Evolutionary conservation across 2,329 filamentous ascomycete genomes (phyloP), one percentile per base, ranked within the genome.

Genomic region (Paecilomyces fulvus): DNA sequence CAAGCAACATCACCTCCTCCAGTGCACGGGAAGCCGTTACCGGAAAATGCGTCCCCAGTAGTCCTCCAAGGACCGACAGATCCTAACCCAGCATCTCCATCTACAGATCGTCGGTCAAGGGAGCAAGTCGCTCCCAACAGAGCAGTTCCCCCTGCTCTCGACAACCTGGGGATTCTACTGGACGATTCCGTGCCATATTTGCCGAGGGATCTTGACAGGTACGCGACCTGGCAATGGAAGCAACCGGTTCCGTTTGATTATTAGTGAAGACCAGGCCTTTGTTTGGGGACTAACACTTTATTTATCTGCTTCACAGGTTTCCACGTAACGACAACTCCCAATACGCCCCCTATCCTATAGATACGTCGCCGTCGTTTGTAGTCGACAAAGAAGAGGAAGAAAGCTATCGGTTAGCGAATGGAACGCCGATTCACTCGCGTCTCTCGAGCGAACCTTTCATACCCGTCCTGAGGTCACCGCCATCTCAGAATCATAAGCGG

Each of bases 391-490:
- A 60, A 54, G 60, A 64, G 53, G 63, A 64, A 57, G 63, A 69
- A 57, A 61, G 66, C 60, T 60, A 64, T 43, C 59, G 68, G 54
- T 67, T 71, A 59, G 64, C 67, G 69, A 69, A 72, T 74, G 71
- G 64, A 61, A 70, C 64, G 49, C 66, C 67, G 12, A 58, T 73
- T 52, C 72, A 75, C 60, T 70, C 63, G 58, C 73, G 73, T 65
- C 69, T 76, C 58, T 68, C 71, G 59, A 76, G 72, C 64, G 73
- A 76, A 64, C 73, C 74, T 23, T 69, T 74, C 58, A 71, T 75
- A 76, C 83, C 53, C 80, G 85, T 63, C 87, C 87, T 58, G 88
- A 88, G 33, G 86, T 96, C 64, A 87, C 89, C 55, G 81, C 85
- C 25, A 7, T 28, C 66, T 79, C 83, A 58, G 88, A 60, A 67